Evolutionary conservation across 2,329 filamentous ascomycete species (phyloP).

Genomic region (Knoxdaviesia proteae): DNA sequence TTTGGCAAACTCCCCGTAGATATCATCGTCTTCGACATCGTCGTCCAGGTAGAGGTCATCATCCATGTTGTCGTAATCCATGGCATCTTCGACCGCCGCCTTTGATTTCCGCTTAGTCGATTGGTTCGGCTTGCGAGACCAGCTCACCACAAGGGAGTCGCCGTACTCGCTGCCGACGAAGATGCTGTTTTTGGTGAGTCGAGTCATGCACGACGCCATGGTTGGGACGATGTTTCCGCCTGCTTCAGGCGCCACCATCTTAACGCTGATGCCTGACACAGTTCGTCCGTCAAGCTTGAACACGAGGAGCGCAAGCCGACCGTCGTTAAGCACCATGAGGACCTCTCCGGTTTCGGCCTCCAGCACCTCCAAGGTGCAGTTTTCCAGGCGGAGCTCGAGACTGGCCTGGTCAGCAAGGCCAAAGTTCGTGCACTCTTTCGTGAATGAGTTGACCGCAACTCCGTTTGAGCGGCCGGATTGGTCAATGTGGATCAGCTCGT

Average conservation of each 20-base stretch:
- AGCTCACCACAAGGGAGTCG: conserved; percentile 65
- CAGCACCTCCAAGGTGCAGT: conserved; percentile 56
- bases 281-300: conserved; percentile 82
- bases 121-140: conserved; percentile 45
- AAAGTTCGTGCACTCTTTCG: conserved; percentile 64
- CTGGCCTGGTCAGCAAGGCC: conserved; percentile 71
- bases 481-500: conserved; percentile 87
- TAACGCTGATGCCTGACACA: conserved; percentile 68
- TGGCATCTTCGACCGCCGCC: conserved; percentile 27
- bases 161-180: conserved; percentile 74
- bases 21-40: conserved; percentile 40
- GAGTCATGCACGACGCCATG: conserved; percentile 47
- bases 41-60: conserved; percentile 33
- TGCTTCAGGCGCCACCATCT: conserved; percentile 36
- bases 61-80: conserved; percentile 21
- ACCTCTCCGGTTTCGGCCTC: conserved; percentile 63
- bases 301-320: conserved; percentile 51
- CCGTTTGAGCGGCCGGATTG: conserved; percentile 88
- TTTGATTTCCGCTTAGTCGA: conserved; percentile 39
- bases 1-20: conserved; percentile 28
- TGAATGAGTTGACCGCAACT: conserved; percentile 80
- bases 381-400: conserved; percentile 60
- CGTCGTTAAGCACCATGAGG: conserved; percentile 60
- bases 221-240: conserved; percentile 42
- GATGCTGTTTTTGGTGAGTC: conserved; percentile 44